Evolutionary conservation across 1,284 basidiomycete genomes (phyloP).

Genomic region (Paramarasmius palmivorus): DNA sequence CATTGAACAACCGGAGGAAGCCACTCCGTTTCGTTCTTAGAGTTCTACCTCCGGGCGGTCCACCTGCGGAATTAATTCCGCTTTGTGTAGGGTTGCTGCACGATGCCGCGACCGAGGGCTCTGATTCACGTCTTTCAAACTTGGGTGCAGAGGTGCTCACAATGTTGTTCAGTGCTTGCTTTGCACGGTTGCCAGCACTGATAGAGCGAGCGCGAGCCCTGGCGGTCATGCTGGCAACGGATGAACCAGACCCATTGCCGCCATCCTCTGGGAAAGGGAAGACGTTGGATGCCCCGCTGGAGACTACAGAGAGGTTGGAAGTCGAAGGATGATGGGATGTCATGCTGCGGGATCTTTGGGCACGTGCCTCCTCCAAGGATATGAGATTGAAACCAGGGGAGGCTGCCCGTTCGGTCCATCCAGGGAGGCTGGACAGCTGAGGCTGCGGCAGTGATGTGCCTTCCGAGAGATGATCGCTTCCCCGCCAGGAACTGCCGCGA

Average conservation of each 20-base stretch:
- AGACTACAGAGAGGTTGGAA: conserved; percentile 23
- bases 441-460: conserved; percentile 24
- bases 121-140: conserved; percentile 41
- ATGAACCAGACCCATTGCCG: conserved; percentile 26
- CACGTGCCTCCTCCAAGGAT: conserved; percentile 74
- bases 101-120: conserved; percentile 25
- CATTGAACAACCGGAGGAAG: conserved; percentile 77
- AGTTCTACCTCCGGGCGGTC: conserved; percentile 37
- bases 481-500: conserved; percentile 27
- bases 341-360: conserved; percentile 57
- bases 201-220: conserved; percentile 55
- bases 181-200: conserved; percentile 59
- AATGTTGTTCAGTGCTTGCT: conserved; percentile 40
- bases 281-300: conserved; percentile 23
- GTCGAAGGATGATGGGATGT: conserved; percentile 38
- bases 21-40: conserved; percentile 78
- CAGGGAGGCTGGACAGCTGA: conserved; percentile 34
- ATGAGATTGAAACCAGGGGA: conserved; percentile 64
- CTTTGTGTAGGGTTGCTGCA: not conserved
- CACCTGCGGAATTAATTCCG: not conserved
- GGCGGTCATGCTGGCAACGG: conserved; percentile 23
- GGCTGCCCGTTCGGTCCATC: conserved; percentile 48
- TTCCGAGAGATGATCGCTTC: conserved; percentile 19
- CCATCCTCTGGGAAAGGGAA: conserved; percentile 31
- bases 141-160: conserved; percentile 35